These are phyloP conservation scores for Rhodosporidiobolus sp. DNA, from an alignment of 768 basidiomycete genomes.

Conservation along the genomic window DNA sequence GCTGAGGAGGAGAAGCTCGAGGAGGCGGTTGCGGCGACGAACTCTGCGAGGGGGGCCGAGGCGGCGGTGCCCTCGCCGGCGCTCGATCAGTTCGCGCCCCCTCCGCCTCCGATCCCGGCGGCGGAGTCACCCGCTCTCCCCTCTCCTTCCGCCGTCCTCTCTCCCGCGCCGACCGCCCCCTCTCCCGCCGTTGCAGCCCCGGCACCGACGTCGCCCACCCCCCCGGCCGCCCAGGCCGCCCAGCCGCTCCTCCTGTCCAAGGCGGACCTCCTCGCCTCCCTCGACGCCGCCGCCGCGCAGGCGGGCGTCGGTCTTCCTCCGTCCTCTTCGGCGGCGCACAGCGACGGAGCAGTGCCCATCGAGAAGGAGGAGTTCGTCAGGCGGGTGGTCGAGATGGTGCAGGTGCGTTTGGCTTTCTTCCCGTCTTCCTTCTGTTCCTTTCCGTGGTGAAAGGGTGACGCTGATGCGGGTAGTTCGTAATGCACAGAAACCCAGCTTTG, in stretches of 20 bases:
- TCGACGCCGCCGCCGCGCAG: neutral
- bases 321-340: no score
- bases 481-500: conserved; percentile 22
- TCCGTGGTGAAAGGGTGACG: neutral
- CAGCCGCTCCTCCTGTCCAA: neutral
- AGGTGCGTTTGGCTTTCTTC: conserved; percentile 10
- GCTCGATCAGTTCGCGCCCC: neutral
- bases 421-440: neutral
- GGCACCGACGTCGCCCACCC: neutral
- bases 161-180: neutral
- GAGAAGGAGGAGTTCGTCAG: conserved; percentile 22
- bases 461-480: fast-evolving
- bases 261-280: neutral
- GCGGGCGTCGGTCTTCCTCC: neutral
- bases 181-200: no score
- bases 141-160: neutral
- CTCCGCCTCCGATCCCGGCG: neutral
- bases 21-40: neutral
- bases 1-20: neutral
- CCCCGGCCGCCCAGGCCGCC: no score
- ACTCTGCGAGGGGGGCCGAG: neutral
- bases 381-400: conserved; percentile 7
- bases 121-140: no score
- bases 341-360: neutral
- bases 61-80: neutral